These are phyloP conservation scores for Suillus bovinus DNA, from an alignment of 768 basidiomycete species.

Conservation along the genomic window DNA sequence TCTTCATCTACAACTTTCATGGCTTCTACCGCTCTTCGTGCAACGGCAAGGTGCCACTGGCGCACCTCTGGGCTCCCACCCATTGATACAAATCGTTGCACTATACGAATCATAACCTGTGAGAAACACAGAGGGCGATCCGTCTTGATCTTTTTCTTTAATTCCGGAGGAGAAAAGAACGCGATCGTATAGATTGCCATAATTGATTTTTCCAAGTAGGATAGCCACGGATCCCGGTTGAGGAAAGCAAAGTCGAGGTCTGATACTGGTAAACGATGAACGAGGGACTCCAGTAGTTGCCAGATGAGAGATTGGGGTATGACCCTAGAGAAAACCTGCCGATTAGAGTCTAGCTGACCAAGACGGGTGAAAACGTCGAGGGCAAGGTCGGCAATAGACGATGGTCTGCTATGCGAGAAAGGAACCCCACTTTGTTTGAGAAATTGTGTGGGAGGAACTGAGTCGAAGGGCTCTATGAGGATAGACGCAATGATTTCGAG, in stretches of 20 bases:
- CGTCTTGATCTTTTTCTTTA: slow-evolving; percentile 70
- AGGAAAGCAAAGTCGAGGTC: slow-evolving; percentile 73
- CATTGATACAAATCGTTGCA: slow-evolving; percentile 58
- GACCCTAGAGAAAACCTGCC: slow-evolving; percentile 64
- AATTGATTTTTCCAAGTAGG: slow-evolving; percentile 75
- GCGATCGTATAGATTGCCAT: slow-evolving; percentile 86
- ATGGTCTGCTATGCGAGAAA: slow-evolving; percentile 49
- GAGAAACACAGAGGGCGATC: slow-evolving; percentile 69
- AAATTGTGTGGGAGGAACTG: slow-evolving; percentile 59
- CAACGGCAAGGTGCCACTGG: slow-evolving; percentile 50
- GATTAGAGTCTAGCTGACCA: slow-evolving; percentile 74
- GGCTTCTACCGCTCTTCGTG: slow-evolving; percentile 71
- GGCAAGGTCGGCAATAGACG: slow-evolving; percentile 68
- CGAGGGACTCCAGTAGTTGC: slow-evolving; percentile 64
- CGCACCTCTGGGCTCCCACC: slow-evolving; percentile 53
- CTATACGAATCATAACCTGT: slow-evolving; percentile 67
- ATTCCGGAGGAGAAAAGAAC: slow-evolving; percentile 74
- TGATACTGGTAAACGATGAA: slow-evolving; percentile 81
- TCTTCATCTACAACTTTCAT: slow-evolving; percentile 79
- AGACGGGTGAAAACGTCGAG: slow-evolving; percentile 84
- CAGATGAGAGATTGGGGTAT: slow-evolving; percentile 61
- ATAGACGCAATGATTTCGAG: slow-evolving; percentile 74
- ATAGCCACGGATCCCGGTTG: slow-evolving; percentile 67
- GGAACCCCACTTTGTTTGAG: slow-evolving; percentile 53
- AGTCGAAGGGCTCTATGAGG: slow-evolving; percentile 68